These are phyloP conservation scores for Ploettnerulaceae sp. DNA, from an alignment of 2,329 filamentous ascomycete genomes.

Conservation along the genomic window DNA sequence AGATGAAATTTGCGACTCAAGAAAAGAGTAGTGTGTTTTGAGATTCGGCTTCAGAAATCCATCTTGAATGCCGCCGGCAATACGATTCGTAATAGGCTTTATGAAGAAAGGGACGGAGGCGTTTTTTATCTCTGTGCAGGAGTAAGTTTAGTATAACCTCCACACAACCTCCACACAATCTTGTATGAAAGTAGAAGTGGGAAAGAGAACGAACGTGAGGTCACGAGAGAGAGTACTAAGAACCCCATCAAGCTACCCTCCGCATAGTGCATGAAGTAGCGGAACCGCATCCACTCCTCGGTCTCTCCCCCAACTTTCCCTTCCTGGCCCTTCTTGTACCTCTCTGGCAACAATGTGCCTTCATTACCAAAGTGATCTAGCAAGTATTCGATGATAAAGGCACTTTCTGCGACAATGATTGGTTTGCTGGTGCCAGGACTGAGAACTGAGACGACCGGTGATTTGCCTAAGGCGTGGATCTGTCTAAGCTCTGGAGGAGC, in stretches of 20 bases:
- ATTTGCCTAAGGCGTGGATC: slow-evolving; percentile 82
- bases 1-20: slow-evolving; percentile 45
- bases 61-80: slow-evolving; percentile 44
- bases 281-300: slow-evolving; percentile 53
- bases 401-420: slow-evolving; percentile 74
- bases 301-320: slow-evolving; percentile 55
- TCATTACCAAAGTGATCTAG: slow-evolving; percentile 55
- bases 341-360: slow-evolving; percentile 45
- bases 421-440: slow-evolving; percentile 39
- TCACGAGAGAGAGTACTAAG: slow-evolving; percentile 59
- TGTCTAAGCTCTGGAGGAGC: slow-evolving; percentile 73
- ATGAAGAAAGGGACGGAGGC: slow-evolving; percentile 64
- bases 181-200: neutral
- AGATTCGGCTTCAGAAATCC: slow-evolving; percentile 44
- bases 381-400: slow-evolving; percentile 76
- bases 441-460: slow-evolving; percentile 68
- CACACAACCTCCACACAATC: neutral
- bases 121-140: slow-evolving; percentile 48
- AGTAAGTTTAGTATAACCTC: no score
- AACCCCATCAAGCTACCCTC: slow-evolving; percentile 80
- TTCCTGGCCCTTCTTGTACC: slow-evolving; percentile 55
- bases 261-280: slow-evolving; percentile 74
- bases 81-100: slow-evolving; percentile 54
- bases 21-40: slow-evolving; percentile 43
- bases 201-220: slow-evolving; percentile 40